phyloP scores from a whole-genome alignment of 1,139 yeast species.

The Lodderomyces pseudojiufengensis region DNA sequence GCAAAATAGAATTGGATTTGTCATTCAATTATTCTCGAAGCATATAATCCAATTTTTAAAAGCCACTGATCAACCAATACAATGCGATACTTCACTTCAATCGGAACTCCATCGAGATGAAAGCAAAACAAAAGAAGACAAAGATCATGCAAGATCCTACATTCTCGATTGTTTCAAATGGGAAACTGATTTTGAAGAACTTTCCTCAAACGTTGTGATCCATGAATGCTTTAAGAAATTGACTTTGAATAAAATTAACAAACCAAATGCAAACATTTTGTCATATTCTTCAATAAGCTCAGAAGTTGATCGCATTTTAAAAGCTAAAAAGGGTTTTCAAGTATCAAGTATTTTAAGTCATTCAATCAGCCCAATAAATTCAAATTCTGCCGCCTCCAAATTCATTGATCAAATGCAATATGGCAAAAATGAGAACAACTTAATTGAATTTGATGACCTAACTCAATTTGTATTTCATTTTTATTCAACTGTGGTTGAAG shows the following conservation, averaged over 20 bases:
- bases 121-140: no score
- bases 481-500: not conserved
- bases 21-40: no score
- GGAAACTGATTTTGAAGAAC: no score
- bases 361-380: slow-evolving; percentile 1
- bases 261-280: not conserved
- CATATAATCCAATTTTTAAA: no score
- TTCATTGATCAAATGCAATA: slow-evolving; percentile 3
- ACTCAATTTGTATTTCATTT: slow-evolving; percentile 1
- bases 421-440: not conserved
- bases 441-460: not conserved
- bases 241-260: not conserved
- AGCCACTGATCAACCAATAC: no score
- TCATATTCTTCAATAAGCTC: not conserved
- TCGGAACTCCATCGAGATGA: no score
- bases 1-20: no score
- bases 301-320: slow-evolving; percentile 1
- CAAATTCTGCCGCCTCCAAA: slow-evolving; percentile 3
- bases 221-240: slow-evolving; percentile 1
- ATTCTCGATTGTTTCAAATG: no score
- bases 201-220: not conserved
- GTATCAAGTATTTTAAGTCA: not conserved
- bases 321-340: not conserved
- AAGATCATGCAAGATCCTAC: no score
- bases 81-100: no score